Evolutionary conservation across 2,329 filamentous ascomycete genomes (phyloP), one percentile per base, ranked within the genome.

Genomic region (Aspergillus pseudoterreus): DNA sequence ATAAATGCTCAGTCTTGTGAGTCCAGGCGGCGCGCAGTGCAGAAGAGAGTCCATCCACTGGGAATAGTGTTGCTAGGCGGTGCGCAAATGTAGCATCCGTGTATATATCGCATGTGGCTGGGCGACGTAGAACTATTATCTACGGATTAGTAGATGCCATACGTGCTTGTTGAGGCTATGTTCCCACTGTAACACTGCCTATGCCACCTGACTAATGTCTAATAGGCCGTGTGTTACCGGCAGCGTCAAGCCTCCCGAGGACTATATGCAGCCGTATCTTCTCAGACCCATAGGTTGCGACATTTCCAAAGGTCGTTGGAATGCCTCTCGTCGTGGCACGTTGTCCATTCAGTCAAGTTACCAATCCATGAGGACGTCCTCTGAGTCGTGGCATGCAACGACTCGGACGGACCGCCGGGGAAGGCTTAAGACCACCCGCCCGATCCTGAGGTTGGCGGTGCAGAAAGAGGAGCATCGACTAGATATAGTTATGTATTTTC

Each of bases 141-240:
- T 30, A 30, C 27, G 8, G 9, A 30, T 30, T 6, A 11, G 8
- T 30, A 30, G 27, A 10, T 30, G 27, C 27, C 9, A 30, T 38
- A 2, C 4, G 4, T 38, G 4, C 9, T n/a, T n/a, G 17, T 19
- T 24, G 4, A 6, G 15, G 39, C 6, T 2, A 15, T 5, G 9
- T 21, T 15, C 88, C 91, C 1, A 94, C 96, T 76, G 82, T 82
- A 47, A 89, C 92, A 52, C 77, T 78, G 0, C 73, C 76, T 1
- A 78, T 96, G 11, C 8, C 10, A 11, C 1, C 1, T 30, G 60
- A 83, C 84, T n/a, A 82, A 80, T 10, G 75, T 78, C 10, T 85
- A 95, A 68, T 96, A 91, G 92, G 90, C 78, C 6, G 87, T 92
- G 63, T 94, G 81, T 97, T 51, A 78, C 92, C 8, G 19, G 92